Percentiles rank a stretch among this genome's conserved stretches.
Evolutionary conservation across 73 alveolate species (phyloP).

Genomic region (Stentor coeruleus): DNA sequence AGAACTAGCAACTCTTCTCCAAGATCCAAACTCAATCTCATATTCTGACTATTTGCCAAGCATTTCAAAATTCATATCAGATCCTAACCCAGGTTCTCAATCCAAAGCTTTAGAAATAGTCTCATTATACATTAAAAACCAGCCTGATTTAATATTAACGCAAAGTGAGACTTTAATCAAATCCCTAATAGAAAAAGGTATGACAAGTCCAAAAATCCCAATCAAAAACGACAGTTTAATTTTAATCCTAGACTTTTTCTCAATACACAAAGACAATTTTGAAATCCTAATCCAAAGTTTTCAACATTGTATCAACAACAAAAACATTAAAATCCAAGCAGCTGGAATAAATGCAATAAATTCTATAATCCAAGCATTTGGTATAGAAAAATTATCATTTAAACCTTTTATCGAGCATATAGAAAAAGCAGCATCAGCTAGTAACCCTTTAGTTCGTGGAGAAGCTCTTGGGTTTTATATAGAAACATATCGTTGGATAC

Average conservation of each 20-base stretch:
- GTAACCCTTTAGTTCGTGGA: slow-evolving; percentile 42
- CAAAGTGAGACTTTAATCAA: slow-evolving; percentile 36
- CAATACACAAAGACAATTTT: slow-evolving; percentile 49
- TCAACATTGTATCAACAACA: slow-evolving; percentile 46
- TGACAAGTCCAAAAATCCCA: slow-evolving; percentile 60
- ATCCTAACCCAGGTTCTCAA: slow-evolving; percentile 65
- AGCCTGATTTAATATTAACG: slow-evolving; percentile 29
- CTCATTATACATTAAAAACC: slow-evolving; percentile 37
- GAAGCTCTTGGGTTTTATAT: slow-evolving; percentile 66
- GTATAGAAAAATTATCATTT: slow-evolving; percentile 50
- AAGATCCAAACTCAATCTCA: no score
- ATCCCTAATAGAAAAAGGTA: slow-evolving; percentile 57
- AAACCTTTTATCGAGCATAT: slow-evolving; percentile 47
- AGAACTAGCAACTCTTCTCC: slow-evolving; percentile 35
- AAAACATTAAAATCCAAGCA: slow-evolving; percentile 48
- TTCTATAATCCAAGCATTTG: slow-evolving; percentile 49
- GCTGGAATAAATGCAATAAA: slow-evolving; percentile 37
- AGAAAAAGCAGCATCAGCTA: slow-evolving; percentile 46
- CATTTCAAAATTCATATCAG: slow-evolving; percentile 49
- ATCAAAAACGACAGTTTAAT: slow-evolving; percentile 43
- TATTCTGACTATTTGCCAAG: no score
- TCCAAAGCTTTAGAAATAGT: slow-evolving; percentile 59
- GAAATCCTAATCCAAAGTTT: slow-evolving; percentile 50
- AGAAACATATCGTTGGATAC: slow-evolving; percentile 65
- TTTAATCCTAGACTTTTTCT: slow-evolving; percentile 45